Percentiles rank a stretch among this genome's conserved stretches.
Conservation (phyloP, 768 basidiomycete genomes). For the Termitomyces sp. region DNA sequence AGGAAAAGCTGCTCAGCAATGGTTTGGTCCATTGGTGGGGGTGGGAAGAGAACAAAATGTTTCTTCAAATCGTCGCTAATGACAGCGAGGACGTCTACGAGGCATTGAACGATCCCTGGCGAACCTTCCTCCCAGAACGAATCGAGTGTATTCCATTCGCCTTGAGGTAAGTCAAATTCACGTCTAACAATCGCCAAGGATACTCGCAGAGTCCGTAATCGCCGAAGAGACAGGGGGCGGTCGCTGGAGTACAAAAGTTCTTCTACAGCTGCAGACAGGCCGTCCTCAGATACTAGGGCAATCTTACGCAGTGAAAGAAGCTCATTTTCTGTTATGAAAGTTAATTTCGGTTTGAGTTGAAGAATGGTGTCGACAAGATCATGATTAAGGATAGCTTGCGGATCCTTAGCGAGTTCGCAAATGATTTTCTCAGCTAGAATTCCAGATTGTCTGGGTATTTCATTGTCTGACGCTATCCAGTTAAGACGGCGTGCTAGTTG, state of each 20-base stretch:
- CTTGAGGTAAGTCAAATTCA: slow-evolving; percentile 46
- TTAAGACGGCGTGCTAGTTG: slow-evolving; percentile 69
- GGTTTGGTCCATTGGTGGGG: slow-evolving; percentile 30
- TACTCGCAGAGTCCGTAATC: slow-evolving; percentile 56
- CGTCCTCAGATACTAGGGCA: slow-evolving; percentile 65
- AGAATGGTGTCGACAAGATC: slow-evolving; percentile 57
- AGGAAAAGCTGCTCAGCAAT: slow-evolving; percentile 51
- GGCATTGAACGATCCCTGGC: slow-evolving; percentile 51
- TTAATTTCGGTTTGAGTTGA: slow-evolving; percentile 52
- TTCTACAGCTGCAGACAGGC: slow-evolving; percentile 55
- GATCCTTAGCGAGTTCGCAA: slow-evolving; percentile 52
- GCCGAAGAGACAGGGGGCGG: slow-evolving; percentile 44
- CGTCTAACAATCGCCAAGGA: slow-evolving; percentile 51
- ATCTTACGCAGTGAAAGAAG: slow-evolving; percentile 52
- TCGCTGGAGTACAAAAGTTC: slow-evolving; percentile 47
- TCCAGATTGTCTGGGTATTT: slow-evolving; percentile 55
- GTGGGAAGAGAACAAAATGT: slow-evolving; percentile 40
- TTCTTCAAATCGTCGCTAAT: slow-evolving; percentile 47
- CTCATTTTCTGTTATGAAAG: slow-evolving; percentile 57
- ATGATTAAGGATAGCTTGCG: slow-evolving; percentile 50
- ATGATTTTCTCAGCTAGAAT: slow-evolving; percentile 68
- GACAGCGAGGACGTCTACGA: slow-evolving; percentile 45
- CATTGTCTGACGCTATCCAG: slow-evolving; percentile 63
- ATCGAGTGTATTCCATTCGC: slow-evolving; percentile 50
- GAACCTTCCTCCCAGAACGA: slow-evolving; percentile 55